Conservation (phyloP, 2,329 filamentous ascomycete species). For the Pseudogymnoascus sp. region DNA sequence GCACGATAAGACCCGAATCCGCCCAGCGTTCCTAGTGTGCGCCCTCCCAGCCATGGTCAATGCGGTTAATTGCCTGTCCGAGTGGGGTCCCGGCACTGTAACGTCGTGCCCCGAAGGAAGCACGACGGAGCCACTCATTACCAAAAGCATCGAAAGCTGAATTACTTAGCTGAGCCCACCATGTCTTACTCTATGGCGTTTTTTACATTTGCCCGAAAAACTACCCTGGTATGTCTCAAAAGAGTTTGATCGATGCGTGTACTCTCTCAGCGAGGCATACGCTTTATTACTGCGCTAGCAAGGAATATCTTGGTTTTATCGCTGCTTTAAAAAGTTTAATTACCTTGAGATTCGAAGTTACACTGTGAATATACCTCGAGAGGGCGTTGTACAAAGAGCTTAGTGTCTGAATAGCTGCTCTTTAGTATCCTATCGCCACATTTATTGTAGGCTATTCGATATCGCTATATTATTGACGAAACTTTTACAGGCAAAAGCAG, state of each 20-base stretch:
- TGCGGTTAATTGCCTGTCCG: background rate
- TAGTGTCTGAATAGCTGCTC: background rate
- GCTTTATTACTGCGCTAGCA: background rate
- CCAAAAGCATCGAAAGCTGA: background rate
- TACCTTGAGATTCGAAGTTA: background rate
- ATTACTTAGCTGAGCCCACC: background rate
- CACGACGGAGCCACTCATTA: background rate
- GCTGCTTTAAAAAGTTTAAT: background rate
- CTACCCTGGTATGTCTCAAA: background rate
- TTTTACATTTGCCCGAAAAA: background rate
- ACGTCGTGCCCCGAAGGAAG: background rate
- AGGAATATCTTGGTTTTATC: background rate
- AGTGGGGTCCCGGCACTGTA: background rate
- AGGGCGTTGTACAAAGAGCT: background rate
- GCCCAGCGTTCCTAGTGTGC: background rate
- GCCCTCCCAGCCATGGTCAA: background rate
- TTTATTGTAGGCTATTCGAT: background rate
- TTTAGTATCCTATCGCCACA: background rate
- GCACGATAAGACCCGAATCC: background rate
- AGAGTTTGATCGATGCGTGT: background rate
- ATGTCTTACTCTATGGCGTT: background rate
- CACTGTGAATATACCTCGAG: background rate
- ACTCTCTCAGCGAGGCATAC: background rate
- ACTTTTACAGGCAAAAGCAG: background rate
- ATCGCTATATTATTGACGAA: background rate